These are phyloP conservation scores for Sporisorium graminicola DNA, from an alignment of 1,284 basidiomycete species.

Conservation along the genomic window DNA sequence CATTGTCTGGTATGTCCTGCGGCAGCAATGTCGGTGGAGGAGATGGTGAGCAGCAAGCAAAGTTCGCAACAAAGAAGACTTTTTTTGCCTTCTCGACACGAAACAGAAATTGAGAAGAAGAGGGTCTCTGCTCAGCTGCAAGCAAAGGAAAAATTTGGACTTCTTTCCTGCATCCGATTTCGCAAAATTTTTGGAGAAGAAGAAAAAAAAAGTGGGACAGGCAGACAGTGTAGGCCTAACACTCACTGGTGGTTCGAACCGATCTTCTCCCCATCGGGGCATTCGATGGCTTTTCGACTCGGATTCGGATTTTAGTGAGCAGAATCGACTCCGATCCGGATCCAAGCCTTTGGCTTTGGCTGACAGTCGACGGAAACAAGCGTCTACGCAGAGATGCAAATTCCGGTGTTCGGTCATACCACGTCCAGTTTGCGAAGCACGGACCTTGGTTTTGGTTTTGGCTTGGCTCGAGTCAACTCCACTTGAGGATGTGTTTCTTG, in stretches of 20 bases:
- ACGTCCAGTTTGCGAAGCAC: too few species aligned
- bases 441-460: too few species aligned
- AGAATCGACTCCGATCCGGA: not conserved
- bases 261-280: too few species aligned
- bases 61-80: not conserved
- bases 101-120: not conserved
- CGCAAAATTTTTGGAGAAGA: slow-evolving; percentile 1
- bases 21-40: not conserved
- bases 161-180: not conserved
- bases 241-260: too few species aligned
- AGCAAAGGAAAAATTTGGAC: not conserved
- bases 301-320: too few species aligned
- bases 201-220: not conserved
- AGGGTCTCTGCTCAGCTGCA: slow-evolving; percentile 14
- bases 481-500: too few species aligned
- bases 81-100: not conserved
- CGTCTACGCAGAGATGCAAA: not conserved
- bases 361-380: slow-evolving; percentile 6
- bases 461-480: too few species aligned
- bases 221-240: not conserved
- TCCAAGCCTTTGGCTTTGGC: too few species aligned
- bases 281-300: too few species aligned
- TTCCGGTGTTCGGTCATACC: slow-evolving; percentile 3
- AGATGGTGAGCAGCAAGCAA: slow-evolving; percentile 8
- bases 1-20: slow-evolving; percentile 73